Base-by-base conservation (phyloP, 169 alveolate genomes). In the Cyclospora cayetanensis region DNA sequence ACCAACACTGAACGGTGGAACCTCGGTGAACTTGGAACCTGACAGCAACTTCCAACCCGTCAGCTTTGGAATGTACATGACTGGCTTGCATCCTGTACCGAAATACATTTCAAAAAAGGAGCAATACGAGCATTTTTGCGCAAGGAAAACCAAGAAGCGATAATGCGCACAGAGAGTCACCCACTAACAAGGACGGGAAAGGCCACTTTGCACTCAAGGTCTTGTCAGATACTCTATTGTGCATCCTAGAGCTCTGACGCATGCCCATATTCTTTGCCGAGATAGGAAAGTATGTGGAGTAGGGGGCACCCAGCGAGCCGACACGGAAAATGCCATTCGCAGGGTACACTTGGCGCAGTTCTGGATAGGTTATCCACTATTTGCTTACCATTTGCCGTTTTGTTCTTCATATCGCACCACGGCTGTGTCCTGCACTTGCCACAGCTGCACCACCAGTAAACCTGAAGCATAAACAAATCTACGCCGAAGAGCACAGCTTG, bases 61-160 rank as follows among this genome's bases (percentile, higher is more conserved):
- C 63, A 91, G 76, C 76, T 93, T 95, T 0, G 97, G 97, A 20
- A 95, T 95, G 93, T 95, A 95, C 97, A 95, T 94, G 31, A 95
- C 66, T 9, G 97, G 97, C 50, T 96, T 96, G 93, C 94, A 94
- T 50, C 93, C 97, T 95, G 79, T 39, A 63, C n/a, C n/a, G n/a
- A n/a, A n/a, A n/a, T n/a, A n/a, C n/a, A n/a, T n/a, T n/a, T n/a
- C n/a, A n/a, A n/a, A n/a, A n/a, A n/a, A n/a, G n/a, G n/a, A n/a
- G n/a, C n/a, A n/a, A n/a, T n/a, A n/a, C n/a, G n/a, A n/a, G n/a
- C n/a, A n/a, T n/a, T n/a, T n/a, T n/a, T n/a, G n/a, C n/a, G n/a
- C n/a, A n/a, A n/a, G n/a, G n/a, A n/a, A n/a, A n/a, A n/a, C n/a
- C n/a, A n/a, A n/a, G n/a, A n/a, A n/a, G n/a, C n/a, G n/a, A n/a